These are phyloP conservation scores for Pelargonium fulgidum DNA, from an alignment of 441 rosid species.

Conservation along the genomic window DNA sequence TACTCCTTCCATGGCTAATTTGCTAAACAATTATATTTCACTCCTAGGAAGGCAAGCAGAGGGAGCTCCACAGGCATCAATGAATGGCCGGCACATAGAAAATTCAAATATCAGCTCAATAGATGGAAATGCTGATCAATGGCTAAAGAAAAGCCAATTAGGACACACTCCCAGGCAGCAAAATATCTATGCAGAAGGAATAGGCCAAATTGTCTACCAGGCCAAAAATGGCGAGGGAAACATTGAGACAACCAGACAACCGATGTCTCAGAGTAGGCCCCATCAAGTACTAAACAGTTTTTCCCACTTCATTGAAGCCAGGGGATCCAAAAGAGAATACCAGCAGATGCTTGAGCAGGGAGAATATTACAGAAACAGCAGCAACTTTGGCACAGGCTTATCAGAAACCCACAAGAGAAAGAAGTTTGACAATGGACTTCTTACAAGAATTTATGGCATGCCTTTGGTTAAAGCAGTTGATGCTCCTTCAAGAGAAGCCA, in stretches of 20 bases:
- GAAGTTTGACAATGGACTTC: slow-evolving; percentile 37
- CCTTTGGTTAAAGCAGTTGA: slow-evolving; percentile 24
- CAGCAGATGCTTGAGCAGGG: slow-evolving; percentile 32
- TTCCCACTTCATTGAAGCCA: slow-evolving; percentile 31
- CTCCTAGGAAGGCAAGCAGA: slow-evolving; percentile 20
- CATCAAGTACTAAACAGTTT: slow-evolving; percentile 28
- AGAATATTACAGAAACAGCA: slow-evolving; percentile 26
- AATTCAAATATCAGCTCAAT: slow-evolving; percentile 26
- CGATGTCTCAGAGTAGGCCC: slow-evolving; percentile 23
- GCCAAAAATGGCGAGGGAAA: slow-evolving; percentile 22
- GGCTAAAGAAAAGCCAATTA: slow-evolving; percentile 28
- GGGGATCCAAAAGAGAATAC: slow-evolving; percentile 46
- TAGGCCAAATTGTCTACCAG: slow-evolving; percentile 29
- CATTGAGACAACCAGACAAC: slow-evolving; percentile 30
- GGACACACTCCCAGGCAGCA: slow-evolving; percentile 30
- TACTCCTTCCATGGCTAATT: slow-evolving; percentile 25
- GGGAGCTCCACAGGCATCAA: slow-evolving; percentile 25
- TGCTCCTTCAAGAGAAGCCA: slow-evolving; percentile 31
- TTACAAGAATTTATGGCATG: slow-evolving; percentile 22
- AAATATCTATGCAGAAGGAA: slow-evolving; percentile 26
- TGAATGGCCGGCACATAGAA: slow-evolving; percentile 28
- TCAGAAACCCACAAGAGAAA: slow-evolving; percentile 40
- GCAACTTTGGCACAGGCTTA: slow-evolving; percentile 18
- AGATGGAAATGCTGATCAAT: slow-evolving; percentile 26
- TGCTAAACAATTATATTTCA: slow-evolving; percentile 23